These are phyloP conservation scores for Ulota crispa DNA, from an alignment of 225 moss, liverwort and hornwort species.

Conservation along the genomic window DNA sequence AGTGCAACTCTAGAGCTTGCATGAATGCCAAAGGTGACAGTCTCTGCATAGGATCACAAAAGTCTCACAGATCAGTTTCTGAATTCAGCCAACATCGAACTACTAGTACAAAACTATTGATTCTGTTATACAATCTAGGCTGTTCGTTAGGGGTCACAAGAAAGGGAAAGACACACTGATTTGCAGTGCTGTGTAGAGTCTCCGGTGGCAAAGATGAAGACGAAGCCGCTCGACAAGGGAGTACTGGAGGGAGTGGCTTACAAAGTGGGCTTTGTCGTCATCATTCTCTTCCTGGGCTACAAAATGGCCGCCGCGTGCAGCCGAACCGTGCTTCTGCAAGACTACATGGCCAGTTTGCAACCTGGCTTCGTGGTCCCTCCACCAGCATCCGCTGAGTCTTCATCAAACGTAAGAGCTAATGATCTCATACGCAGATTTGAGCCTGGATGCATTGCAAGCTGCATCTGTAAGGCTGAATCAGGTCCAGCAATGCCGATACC, in stretches of 20 bases:
- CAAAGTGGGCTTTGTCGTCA: constrained; percentile 29
- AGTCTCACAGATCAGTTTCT: not conserved
- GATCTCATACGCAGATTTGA: not conserved
- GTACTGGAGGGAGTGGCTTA: constrained; percentile 16
- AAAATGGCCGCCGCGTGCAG: constrained; percentile 31
- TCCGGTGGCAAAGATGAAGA: constrained; percentile 14
- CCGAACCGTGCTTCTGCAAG: constrained; percentile 40
- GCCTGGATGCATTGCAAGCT: not conserved
- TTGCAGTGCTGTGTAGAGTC: not conserved
- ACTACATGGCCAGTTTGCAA: constrained; percentile 46
- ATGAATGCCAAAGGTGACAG: not conserved
- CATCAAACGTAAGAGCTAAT: constrained; percentile 13
- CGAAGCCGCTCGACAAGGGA: constrained; percentile 22
- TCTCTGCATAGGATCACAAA: not conserved
- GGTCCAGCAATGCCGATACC: not conserved
- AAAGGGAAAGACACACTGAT: not conserved
- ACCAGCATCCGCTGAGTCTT: constrained; percentile 8
- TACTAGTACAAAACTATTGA: not conserved
- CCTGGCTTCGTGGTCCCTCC: constrained; percentile 15
- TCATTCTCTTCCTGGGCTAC: constrained; percentile 44
- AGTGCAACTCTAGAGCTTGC: not conserved
- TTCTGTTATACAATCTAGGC: not conserved
- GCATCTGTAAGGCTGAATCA: not conserved
- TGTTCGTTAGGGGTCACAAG: not conserved
- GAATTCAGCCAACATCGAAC: not conserved